These are phyloP conservation scores for Metschnikowia borealis DNA, from an alignment of 805 yeast genomes.

Conservation along the genomic window DNA sequence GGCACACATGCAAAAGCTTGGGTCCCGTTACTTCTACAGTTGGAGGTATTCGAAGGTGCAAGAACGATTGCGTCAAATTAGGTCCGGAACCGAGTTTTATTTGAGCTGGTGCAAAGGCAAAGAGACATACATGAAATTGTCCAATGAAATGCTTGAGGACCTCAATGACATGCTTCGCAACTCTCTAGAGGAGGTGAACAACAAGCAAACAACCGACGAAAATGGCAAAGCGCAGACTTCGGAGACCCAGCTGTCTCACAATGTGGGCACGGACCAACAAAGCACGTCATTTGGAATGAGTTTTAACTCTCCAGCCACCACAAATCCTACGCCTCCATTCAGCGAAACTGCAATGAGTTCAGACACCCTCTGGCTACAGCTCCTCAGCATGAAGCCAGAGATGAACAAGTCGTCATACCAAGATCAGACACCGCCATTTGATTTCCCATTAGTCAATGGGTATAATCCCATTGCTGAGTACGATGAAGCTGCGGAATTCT, in stretches of 20 bases:
- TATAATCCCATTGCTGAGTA: neutral
- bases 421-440: conserved; percentile 8
- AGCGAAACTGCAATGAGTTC: neutral
- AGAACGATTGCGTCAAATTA: conserved; percentile 7
- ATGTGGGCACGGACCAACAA: neutral
- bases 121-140: conserved; percentile 13
- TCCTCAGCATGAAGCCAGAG: conserved; percentile 14
- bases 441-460: conserved; percentile 4
- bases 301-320: neutral
- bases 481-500: neutral
- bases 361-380: conserved; percentile 17
- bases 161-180: conserved; percentile 8
- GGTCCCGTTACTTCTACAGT: conserved; percentile 18
- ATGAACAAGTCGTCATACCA: conserved; percentile 6
- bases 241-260: neutral
- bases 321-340: neutral
- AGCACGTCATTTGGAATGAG: neutral
- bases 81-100: conserved; percentile 17
- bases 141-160: conserved; percentile 14
- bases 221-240: neutral
- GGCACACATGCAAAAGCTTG: conserved; percentile 11
- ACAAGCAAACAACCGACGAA: neutral
- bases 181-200: conserved; percentile 7
- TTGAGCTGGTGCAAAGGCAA: conserved; percentile 15
- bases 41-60: conserved; percentile 19